A percentile compares a stretch with the other conserved stretches of the same genome.
Evolutionary conservation across 129 eudicot species (phyloP).

Genomic region (Calendula officinalis): DNA sequence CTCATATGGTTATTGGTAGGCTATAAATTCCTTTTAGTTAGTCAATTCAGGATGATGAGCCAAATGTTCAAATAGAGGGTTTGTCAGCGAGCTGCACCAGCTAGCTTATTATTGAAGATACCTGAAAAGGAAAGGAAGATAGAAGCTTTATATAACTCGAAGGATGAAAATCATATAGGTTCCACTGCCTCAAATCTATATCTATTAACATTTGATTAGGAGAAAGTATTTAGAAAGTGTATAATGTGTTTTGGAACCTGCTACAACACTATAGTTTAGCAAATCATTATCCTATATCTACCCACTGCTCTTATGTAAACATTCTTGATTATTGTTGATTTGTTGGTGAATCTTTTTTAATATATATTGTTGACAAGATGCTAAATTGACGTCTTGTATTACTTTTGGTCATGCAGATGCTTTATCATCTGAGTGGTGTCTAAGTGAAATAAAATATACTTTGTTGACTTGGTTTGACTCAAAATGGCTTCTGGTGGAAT

Average conservation of each 20-base stretch:
- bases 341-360: too few relatives aligned
- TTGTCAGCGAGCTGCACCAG: not conserved
- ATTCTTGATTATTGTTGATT: too few relatives aligned
- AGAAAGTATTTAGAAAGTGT: constrained; percentile 1
- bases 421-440: constrained; percentile 10
- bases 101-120: constrained; percentile 1
- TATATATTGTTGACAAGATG: constrained; percentile 9
- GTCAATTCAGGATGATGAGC: not conserved
- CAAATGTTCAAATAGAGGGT: not conserved
- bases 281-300: constrained; percentile 3
- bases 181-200: too few relatives aligned
- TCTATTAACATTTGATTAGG: too few relatives aligned
- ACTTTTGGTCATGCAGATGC: constrained; percentile 26
- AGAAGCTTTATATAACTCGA: too few relatives aligned
- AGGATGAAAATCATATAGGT: too few relatives aligned
- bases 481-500: constrained; percentile 40
- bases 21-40: not conserved
- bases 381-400: not conserved
- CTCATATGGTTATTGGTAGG: constrained; percentile 4
- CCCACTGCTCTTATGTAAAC: too few relatives aligned
- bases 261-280: not conserved
- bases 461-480: constrained; percentile 12
- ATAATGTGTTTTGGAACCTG: constrained; percentile 11
- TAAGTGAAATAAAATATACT: constrained; percentile 8
- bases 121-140: not conserved